These are phyloP conservation scores for Gossypium schwendimanii DNA, from an alignment of 441 rosid genomes.

Conservation along the genomic window DNA sequence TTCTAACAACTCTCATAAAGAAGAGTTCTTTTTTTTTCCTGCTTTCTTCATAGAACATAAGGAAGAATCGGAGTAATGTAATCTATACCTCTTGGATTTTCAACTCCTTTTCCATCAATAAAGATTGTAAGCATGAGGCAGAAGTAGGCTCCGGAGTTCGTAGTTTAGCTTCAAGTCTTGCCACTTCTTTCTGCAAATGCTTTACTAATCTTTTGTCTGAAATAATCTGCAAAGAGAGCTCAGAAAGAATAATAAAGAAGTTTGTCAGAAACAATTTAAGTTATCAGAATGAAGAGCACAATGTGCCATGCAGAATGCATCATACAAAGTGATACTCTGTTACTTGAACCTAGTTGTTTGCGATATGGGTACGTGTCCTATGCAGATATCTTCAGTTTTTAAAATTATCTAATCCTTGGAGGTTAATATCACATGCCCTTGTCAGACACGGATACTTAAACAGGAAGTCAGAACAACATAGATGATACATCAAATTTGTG, in stretches of 20 bases:
- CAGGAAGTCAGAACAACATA: neutral
- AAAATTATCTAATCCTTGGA: too few relatives aligned
- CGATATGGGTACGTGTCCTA: too few relatives aligned
- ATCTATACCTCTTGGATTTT: conserved; percentile 64
- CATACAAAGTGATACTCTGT: too few relatives aligned
- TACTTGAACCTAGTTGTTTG: too few relatives aligned
- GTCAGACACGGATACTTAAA: too few relatives aligned
- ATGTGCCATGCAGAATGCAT: neutral
- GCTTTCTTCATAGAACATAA: neutral
- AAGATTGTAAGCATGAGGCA: conserved; percentile 47
- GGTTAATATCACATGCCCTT: too few relatives aligned
- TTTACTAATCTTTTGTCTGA: conserved; percentile 67
- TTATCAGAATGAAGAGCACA: neutral
- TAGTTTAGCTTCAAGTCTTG: conserved; percentile 83
- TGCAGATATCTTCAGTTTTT: too few relatives aligned
- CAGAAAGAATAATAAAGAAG: neutral
- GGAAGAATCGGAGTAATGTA: neutral
- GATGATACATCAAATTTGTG: neutral
- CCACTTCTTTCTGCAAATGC: conserved; percentile 83
- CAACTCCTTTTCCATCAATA: conserved; percentile 58
- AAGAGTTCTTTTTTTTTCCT: neutral
- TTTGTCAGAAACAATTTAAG: neutral
- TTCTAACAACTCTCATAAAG: neutral
- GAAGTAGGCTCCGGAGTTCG: conserved; percentile 67
- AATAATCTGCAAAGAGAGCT: conserved; percentile 45